A percentile compares a stretch with the other conserved stretches of the same genome.
These are phyloP conservation scores for Peronospora belbahrii DNA, from an alignment of 352 stramenopile genomes.

Conservation along the genomic window DNA sequence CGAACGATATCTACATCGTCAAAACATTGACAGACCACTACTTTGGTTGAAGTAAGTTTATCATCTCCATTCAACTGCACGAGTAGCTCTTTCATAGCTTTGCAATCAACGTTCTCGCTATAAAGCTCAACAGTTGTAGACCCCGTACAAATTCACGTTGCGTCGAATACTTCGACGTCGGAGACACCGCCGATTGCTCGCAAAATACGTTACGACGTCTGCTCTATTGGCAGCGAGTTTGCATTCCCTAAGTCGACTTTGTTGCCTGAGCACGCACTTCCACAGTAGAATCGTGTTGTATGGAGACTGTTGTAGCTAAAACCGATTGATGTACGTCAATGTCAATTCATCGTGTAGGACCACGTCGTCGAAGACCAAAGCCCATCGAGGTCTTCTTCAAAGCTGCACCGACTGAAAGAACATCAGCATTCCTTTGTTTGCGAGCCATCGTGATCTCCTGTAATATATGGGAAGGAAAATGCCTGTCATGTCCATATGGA, in stretches of 20 bases:
- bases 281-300: slow-evolving; percentile 90
- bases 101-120: slow-evolving; percentile 69
- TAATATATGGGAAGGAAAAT: slow-evolving; percentile 6
- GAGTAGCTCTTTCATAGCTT: slow-evolving; percentile 74
- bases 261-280: slow-evolving; percentile 93
- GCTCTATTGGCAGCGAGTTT: slow-evolving; percentile 88
- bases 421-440: too few species aligned
- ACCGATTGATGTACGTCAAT: slow-evolving; percentile 88
- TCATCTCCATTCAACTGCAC: slow-evolving; percentile 89
- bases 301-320: slow-evolving; percentile 61
- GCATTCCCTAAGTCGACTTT: slow-evolving; percentile 82
- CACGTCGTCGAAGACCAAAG: too few species aligned
- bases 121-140: slow-evolving; percentile 80
- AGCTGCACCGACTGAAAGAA: too few species aligned
- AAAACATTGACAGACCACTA: slow-evolving; percentile 79
- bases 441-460: slow-evolving; percentile 3
- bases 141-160: slow-evolving; percentile 71
- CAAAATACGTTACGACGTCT: slow-evolving; percentile 88
- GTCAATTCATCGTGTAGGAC: slow-evolving; percentile 87
- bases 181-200: slow-evolving; percentile 76
- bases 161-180: slow-evolving; percentile 56
- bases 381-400: too few species aligned
- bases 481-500: slow-evolving; percentile 1
- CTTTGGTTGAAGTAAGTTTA: slow-evolving; percentile 92
- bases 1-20: slow-evolving; percentile 79